Evolutionary conservation across 1,139 yeast species (phyloP), one percentile per base, ranked within the genome.

Genomic region (Geotrichum carabidarum): DNA sequence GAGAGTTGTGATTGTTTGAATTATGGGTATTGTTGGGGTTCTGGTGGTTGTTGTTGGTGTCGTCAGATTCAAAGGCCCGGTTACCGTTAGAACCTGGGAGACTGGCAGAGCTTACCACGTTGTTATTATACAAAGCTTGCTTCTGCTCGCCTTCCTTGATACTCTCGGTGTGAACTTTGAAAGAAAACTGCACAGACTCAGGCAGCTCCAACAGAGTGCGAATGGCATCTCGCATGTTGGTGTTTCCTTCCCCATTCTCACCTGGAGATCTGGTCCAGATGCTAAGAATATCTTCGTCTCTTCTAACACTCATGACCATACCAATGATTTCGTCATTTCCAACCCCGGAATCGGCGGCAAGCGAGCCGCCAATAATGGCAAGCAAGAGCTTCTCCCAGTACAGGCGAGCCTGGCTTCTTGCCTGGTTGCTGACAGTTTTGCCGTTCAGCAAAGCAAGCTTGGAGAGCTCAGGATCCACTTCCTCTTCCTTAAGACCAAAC

Each of bases 361-460:
- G 57, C 2, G 60, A 51, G 34, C 71, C 71, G 15, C 73, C 73
- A 7, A 70, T 60, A 8, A 71, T 57, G 8, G 68, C 64, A 52
- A 71, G 59, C 43, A 71, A 50, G 36, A 71, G 62, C 38, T 63
- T 58, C 57, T 71, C 74, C 74, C 74, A 71, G 46, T 60, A 57
- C 40, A 60, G 57, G 1, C 69, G 63, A 1, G 71, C 67, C 51
- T 62, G 61, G 44, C 59, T 63, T 14, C 69, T 61, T 38, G 62
- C 57, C 27, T 60, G 62, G 40, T 51, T 58, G 49, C 58, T 41
- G 46, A 50, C 44, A 40, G 48, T 51, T 38, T 56, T 54, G 35
- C 55, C 57, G 31, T 35, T 44, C 32, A 50, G 14, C 8, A 43
- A 34, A 4, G 50, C 42, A 18, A 50, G 34, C 38, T 50, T 36